Percentiles rank a stretch among this genome's conserved stretches.
Conservation (phyloP, 2,329 filamentous ascomycete genomes). For the Blastomyces silverae region DNA sequence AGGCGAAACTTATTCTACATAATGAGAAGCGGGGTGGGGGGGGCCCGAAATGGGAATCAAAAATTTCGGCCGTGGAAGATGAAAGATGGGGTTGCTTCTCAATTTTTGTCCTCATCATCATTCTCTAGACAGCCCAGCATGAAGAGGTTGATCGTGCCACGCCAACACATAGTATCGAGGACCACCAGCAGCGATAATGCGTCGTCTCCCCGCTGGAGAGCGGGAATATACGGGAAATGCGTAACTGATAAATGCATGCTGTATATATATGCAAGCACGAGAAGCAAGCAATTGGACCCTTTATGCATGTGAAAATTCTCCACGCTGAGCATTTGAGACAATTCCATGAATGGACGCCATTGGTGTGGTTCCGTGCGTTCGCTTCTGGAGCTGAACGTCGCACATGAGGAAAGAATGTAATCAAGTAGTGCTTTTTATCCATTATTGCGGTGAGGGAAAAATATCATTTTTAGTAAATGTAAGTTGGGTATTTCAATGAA, state of each 20-base stretch:
- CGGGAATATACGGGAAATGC: no score
- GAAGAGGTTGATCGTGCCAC: not conserved
- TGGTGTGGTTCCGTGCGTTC: not conserved
- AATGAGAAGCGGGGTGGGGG: not conserved
- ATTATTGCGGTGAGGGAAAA: not conserved
- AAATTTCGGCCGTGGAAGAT: not conserved
- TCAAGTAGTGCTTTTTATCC: not conserved
- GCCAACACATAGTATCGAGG: not conserved
- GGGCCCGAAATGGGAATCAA: not conserved
- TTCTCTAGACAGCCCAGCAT: not conserved
- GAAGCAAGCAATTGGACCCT: not conserved
- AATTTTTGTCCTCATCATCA: not conserved
- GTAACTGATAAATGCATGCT: not conserved
- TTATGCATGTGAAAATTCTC: not conserved
- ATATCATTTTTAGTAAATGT: not conserved
- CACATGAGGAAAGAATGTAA: not conserved
- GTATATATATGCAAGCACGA: not conserved
- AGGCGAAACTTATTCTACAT: not conserved
- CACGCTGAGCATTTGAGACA: not conserved
- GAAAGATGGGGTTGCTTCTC: not conserved
- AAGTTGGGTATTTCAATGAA: not conserved
- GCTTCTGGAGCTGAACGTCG: not conserved
- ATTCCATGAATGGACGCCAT: not conserved
- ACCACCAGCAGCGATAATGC: not conserved
- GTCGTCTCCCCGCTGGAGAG: no score